Evolutionary conservation across 2,329 filamentous ascomycete species (phyloP).

Genomic region (Alternaria arborescens): DNA sequence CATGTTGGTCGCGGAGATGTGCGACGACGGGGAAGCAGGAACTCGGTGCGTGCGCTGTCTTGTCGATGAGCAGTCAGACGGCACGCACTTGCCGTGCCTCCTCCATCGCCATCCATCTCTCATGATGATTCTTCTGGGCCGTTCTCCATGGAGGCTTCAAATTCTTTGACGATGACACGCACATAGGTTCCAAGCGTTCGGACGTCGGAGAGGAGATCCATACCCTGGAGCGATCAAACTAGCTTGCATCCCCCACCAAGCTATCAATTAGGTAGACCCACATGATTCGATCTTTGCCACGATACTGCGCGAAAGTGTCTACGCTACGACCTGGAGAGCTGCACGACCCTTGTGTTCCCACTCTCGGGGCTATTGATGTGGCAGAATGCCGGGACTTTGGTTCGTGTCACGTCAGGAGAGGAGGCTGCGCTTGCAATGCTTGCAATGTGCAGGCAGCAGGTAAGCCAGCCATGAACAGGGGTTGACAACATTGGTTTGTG

Average conservation of each 20-base stretch:
- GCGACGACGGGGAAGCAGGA: not conserved
- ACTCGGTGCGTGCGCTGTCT: not conserved
- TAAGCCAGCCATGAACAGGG: conserved; percentile 11
- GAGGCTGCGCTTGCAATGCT: conserved; percentile 4
- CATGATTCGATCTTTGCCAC: conserved; percentile 8
- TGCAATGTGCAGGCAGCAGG: conserved; percentile 1
- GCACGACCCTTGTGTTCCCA: conserved; percentile 10
- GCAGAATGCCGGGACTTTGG: conserved; percentile 1
- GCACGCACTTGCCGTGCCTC: not conserved
- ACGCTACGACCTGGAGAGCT: conserved; percentile 1
- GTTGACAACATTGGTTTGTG: not conserved
- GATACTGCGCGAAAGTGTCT: conserved; percentile 7
- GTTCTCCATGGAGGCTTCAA: not conserved
- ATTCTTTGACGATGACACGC: conserved; percentile 7
- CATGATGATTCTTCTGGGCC: not conserved
- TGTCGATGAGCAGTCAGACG: conserved; percentile 3
- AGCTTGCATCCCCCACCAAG: not conserved
- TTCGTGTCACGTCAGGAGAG: conserved; percentile 10
- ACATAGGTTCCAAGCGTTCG: conserved; percentile 5
- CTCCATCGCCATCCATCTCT: not conserved
- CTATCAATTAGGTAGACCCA: not conserved
- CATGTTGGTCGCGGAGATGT: conserved; percentile 1
- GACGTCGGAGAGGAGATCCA: conserved; percentile 21
- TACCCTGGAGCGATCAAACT: conserved; percentile 12
- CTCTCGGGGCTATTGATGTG: conserved; percentile 1